Conservation (phyloP, 495 filamentous ascomycete species). For the Venustampulla echinocandica region DNA sequence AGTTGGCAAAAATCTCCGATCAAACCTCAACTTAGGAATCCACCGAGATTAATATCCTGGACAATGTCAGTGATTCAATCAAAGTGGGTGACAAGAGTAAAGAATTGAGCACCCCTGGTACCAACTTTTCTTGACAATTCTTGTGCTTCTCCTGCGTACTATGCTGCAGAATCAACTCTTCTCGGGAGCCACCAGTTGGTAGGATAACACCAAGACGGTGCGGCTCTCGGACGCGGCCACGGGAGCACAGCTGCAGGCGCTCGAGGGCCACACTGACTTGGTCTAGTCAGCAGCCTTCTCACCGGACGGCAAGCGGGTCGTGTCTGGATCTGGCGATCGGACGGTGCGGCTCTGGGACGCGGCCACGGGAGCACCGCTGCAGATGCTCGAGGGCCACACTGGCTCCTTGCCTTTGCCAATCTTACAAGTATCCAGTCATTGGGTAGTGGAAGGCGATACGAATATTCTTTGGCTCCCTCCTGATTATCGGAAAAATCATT, state of each 20-base stretch:
- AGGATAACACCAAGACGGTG: no score
- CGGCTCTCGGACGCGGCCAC: constrained; percentile 27
- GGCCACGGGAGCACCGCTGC: constrained; percentile 25
- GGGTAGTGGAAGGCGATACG: constrained; percentile 23
- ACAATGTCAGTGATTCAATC: no score
- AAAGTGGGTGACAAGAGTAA: no score
- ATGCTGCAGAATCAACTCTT: no score
- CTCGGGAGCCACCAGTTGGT: no score
- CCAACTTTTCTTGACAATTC: no score
- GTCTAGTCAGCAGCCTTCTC: constrained; percentile 14
- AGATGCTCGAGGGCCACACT: constrained; percentile 22
- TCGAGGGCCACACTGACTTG: constrained; percentile 10
- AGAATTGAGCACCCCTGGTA: no score
- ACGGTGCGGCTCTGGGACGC: constrained; percentile 21
- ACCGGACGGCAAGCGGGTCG: constrained; percentile 11
- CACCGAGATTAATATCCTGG: no score
- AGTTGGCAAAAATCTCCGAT: no score
- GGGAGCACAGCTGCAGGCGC: constrained; percentile 8
- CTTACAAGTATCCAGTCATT: constrained; percentile 10
- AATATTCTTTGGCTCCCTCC: constrained; percentile 27
- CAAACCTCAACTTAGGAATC: no score
- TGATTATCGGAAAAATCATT: constrained; percentile 22
- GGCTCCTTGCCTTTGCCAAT: background rate
- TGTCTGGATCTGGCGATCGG: constrained; percentile 12
- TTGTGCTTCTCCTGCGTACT: no score